Percentiles rank a stretch among this genome's conserved stretches.
Evolutionary conservation across 2,329 filamentous ascomycete species (phyloP).

Genomic region (Xylariales sp.): DNA sequence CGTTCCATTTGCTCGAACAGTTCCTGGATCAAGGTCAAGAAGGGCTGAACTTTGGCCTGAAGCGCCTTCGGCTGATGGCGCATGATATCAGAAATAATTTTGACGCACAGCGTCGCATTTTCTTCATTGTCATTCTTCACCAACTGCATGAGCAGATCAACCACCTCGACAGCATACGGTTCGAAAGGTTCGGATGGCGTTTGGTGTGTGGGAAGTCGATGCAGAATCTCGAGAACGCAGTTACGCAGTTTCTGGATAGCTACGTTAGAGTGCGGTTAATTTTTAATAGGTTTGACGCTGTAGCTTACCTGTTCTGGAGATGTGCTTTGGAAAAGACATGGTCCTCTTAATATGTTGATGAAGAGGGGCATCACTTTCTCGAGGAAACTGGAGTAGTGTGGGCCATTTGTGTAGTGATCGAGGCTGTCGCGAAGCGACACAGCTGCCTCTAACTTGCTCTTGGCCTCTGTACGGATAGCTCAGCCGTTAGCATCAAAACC

Average conservation of each 20-base stretch:
- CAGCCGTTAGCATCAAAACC: constrained; percentile 11
- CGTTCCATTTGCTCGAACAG: constrained; percentile 94
- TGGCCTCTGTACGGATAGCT: constrained; percentile 58
- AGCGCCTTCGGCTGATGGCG: constrained; percentile 86
- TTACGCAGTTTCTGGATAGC: constrained; percentile 73
- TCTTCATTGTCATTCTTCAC: constrained; percentile 95
- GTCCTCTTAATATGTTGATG: constrained; percentile 76
- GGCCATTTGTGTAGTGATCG: constrained; percentile 77
- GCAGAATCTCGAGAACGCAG: constrained; percentile 89
- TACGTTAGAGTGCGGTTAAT: too few relatives aligned
- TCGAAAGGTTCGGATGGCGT: constrained; percentile 77
- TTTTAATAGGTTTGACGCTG: too few relatives aligned
- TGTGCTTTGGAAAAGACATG: constrained; percentile 86
- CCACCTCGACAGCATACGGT: constrained; percentile 80
- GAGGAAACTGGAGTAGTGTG: constrained; percentile 76
- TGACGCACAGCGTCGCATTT: constrained; percentile 96
- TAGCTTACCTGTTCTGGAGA: constrained; percentile 74
- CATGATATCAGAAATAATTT: constrained; percentile 96
- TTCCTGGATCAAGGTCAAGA: constrained; percentile 87
- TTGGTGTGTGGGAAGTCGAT: constrained; percentile 71
- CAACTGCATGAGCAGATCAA: constrained; percentile 84
- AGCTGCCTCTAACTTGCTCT: constrained; percentile 76
- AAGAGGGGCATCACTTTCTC: constrained; percentile 87
- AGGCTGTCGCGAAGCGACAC: constrained; percentile 86
- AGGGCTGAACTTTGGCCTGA: constrained; percentile 74